Evolutionary conservation across 805 yeast genomes (phyloP).

Genomic region (Ogataea nonfermentans): DNA sequence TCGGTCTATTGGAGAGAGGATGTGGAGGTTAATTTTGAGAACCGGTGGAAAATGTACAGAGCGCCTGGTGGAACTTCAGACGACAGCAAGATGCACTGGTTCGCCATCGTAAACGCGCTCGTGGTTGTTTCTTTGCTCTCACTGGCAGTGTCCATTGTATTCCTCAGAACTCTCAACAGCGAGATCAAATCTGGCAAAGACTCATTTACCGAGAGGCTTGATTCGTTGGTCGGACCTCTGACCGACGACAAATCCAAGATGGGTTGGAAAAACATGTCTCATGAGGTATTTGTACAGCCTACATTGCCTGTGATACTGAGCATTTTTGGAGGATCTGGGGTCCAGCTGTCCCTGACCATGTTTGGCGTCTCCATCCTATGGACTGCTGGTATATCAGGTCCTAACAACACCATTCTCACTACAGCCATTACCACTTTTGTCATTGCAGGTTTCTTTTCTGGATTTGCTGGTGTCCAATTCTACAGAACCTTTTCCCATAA

Average conservation of each 20-base stretch:
- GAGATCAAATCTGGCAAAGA: constrained; percentile 37
- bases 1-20: constrained; percentile 91
- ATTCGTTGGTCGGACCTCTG: constrained; percentile 13
- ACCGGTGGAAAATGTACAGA: constrained; percentile 69
- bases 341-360: constrained; percentile 66
- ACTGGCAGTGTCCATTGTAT: constrained; percentile 61
- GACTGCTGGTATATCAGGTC: constrained; percentile 58
- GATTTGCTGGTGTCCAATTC: constrained; percentile 66
- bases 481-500: constrained; percentile 52
- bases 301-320: constrained; percentile 46
- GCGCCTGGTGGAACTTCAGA: constrained; percentile 44
- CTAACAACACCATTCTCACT: constrained; percentile 61
- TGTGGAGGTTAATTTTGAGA: constrained; percentile 55
- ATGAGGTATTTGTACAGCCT: constrained; percentile 58
- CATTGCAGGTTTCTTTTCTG: constrained; percentile 70
- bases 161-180: constrained; percentile 52
- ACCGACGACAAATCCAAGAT: constrained; percentile 6
- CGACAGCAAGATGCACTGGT: constrained; percentile 66
- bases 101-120: constrained; percentile 69
- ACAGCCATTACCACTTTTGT: constrained; percentile 60
- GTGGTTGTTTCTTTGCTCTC: constrained; percentile 63
- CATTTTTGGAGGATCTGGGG: constrained; percentile 67
- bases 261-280: constrained; percentile 55
- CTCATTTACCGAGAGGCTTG: constrained; percentile 17
- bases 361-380: constrained; percentile 59